Evolutionary conservation across 345 rosid species (phyloP), one percentile per base, ranked within the genome.

Genomic region (Salix dunnii): DNA sequence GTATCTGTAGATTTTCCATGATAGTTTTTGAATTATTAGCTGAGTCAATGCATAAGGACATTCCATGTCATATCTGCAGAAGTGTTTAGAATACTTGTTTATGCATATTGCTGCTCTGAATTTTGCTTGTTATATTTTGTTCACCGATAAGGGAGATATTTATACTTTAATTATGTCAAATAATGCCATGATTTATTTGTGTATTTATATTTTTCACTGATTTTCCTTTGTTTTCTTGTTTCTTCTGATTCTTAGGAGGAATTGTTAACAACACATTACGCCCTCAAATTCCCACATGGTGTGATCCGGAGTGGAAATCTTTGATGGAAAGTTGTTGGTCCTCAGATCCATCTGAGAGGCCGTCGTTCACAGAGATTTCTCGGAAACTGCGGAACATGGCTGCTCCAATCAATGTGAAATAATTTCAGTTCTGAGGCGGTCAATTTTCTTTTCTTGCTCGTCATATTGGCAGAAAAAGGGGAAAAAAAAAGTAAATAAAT

Each of bases 251-350:
- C 77, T 63, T 90, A 93, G 99, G 99, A 75, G 98, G 98, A 62
- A 96, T 96, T 76, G 99, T 93, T 80, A 96, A 91, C 83, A 89
- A 91, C 80, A 80, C 99, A 23, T 80, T 96, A 82, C 98, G 99
- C 48, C 99, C 99, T 21, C 86, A 90, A 80, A 89, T 90, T 76
- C 99, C 98, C 35, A 82, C 92, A 48, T 93, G 99, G 98, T 96
- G 99, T 76, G 99, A 93, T 86, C 99, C 99, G 43, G 97, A 93
- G 71, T 96, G 99, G 99, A 96, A 90, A 78, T 83, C 88, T 68
- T 81, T 96, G 84, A 93, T 96, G 99, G 95, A 88, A 85, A 88
- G 90, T 76, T 87, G 97, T 75, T 96, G 99, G 99, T 86, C 92
- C 35, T 85, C 91, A 33, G 99, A 93, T 80, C 98, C 97, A 23